These are phyloP conservation scores for Brassica nigra DNA, from an alignment of 345 rosid species.

Conservation along the genomic window DNA sequence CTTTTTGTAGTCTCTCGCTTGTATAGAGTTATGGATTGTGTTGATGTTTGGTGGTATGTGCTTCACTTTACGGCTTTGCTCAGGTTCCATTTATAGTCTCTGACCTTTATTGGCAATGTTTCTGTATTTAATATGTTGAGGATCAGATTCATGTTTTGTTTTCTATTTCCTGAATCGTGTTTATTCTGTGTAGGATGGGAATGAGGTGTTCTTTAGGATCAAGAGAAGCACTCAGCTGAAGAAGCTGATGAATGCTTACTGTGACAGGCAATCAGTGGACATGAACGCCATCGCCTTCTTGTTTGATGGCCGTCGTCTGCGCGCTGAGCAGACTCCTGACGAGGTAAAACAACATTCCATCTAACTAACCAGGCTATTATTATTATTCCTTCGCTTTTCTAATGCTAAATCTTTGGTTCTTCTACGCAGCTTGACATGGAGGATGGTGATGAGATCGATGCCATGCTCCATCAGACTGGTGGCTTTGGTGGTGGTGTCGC, in stretches of 20 bases:
- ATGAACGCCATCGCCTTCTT: slow-evolving; percentile 78
- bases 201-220: slow-evolving; percentile 82
- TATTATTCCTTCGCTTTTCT: slow-evolving; percentile 16
- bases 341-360: slow-evolving; percentile 52
- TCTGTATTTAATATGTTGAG: slow-evolving; percentile 16
- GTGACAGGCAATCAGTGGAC: slow-evolving; percentile 82
- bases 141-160: not conserved
- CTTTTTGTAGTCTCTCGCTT: not conserved
- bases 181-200: slow-evolving; percentile 60
- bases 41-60: not conserved
- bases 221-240: slow-evolving; percentile 83
- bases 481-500: slow-evolving; percentile 33
- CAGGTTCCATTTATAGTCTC: not conserved
- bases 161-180: not conserved
- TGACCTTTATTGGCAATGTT: not conserved
- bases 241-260: slow-evolving; percentile 90
- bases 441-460: slow-evolving; percentile 90
- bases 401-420: not conserved
- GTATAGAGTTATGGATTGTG: too few relatives aligned
- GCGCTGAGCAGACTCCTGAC: slow-evolving; percentile 81
- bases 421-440: slow-evolving; percentile 73
- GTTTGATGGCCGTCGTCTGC: slow-evolving; percentile 87
- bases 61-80: not conserved
- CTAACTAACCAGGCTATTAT: not conserved
- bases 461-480: slow-evolving; percentile 85